Evolutionary conservation across 257 asterid genomes (phyloP), one percentile per base, ranked within the genome.

Genomic region (Mentha longifolia): DNA sequence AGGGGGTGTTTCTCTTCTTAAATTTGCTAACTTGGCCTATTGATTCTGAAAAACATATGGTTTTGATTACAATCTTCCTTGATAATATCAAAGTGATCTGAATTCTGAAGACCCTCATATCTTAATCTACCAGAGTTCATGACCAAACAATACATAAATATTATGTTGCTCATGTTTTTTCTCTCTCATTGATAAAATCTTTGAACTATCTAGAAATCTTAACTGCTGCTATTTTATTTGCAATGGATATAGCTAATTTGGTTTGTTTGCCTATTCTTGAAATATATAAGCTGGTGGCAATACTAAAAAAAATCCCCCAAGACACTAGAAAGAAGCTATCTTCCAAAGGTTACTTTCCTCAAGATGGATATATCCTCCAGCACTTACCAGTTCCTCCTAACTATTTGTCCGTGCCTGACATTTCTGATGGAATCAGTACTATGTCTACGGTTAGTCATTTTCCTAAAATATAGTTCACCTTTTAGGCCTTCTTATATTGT

Each of bases 321-420:
- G 99, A 82, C 51, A 86, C 97, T 63, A 81, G 75, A 45, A 89
- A 77, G 72, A 88, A 86, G 82, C 93, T 94, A 50, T 61, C 73
- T 15, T 88, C 87, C 6, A 89, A 85, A 82, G 89, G 92, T 45
- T 89, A 78, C 83, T 85, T 79, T 39, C 96, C 93, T 30, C 99
- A 94, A 77, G 99, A 91, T 37, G 99, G 99, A 77, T 94, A 85
- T 60, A 76, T 89, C 63, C 77, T 94, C 81, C 90, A 86, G 78
- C 78, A 80, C 77, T 83, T 94, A 58, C 97, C 99, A 6, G 98
- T 94, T 64, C 99, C 99, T 77, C 99, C 99, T 16, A 94, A 94
- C 82, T 94, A 97, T 80, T 87, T 94, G 81, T 94, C 97, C 10
- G 91, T 91, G 54, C 99, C 99, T 70, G 99, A 94, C 67, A 22